Conservation (phyloP, 352 stramenopile genomes). For the Phytopythium kandeliae region DNA sequence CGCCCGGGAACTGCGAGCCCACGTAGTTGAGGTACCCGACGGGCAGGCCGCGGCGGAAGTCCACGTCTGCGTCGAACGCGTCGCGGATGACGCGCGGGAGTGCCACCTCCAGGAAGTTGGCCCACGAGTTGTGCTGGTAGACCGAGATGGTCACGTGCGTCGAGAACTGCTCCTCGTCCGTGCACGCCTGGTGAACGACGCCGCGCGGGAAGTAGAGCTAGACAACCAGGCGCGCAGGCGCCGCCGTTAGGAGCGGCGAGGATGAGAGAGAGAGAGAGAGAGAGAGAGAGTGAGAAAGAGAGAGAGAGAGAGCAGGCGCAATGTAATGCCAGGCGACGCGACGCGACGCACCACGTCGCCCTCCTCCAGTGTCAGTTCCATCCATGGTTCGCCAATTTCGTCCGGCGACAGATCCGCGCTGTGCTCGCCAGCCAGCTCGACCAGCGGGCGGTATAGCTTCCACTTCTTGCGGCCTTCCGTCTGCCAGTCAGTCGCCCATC, state of each 20-base stretch:
- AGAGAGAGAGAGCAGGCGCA: too few relatives aligned
- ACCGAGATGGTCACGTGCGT: conserved; percentile 85
- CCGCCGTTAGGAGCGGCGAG: neutral
- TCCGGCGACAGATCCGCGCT: conserved; percentile 62
- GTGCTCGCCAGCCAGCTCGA: conserved; percentile 71
- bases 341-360: conserved; percentile 44
- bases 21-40: conserved; percentile 70
- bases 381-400: conserved; percentile 71
- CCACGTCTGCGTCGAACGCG: conserved; percentile 72
- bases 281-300: too few relatives aligned
- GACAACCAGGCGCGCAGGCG: too few relatives aligned
- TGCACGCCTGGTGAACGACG: conserved; percentile 76
- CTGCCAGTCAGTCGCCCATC: conserved; percentile 14
- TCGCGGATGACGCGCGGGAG: conserved; percentile 71
- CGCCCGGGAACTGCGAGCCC: conserved; percentile 51
- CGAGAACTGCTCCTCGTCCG: conserved; percentile 69
- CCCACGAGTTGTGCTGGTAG: conserved; percentile 88
- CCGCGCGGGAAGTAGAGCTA: conserved; percentile 83
- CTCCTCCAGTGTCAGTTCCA: conserved; percentile 80
- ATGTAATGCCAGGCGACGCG: neutral
- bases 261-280: neutral
- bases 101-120: conserved; percentile 81
- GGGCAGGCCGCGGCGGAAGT: conserved; percentile 66
- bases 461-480: conserved; percentile 85
- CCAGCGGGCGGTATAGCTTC: conserved; percentile 78